Conservation (phyloP, 768 basidiomycete genomes). For the Hypholoma fasciculare region DNA sequence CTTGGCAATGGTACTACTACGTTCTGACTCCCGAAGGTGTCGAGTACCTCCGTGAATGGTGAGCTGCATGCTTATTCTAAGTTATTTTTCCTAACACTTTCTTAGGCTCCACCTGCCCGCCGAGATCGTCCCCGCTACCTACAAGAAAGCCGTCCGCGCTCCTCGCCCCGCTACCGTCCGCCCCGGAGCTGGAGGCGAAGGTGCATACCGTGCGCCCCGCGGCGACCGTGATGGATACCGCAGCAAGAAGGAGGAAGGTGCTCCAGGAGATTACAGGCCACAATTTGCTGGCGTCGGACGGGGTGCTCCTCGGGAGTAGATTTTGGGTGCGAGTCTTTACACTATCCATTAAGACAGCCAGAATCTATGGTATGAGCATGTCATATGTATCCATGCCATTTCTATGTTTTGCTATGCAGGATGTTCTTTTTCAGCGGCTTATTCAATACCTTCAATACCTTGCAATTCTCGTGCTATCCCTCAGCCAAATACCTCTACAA, state of each 20-base stretch:
- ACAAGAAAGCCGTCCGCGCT: conserved; percentile 94
- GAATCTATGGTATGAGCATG: conserved; percentile 22
- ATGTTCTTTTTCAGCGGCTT: conserved; percentile 8
- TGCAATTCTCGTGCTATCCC: background rate
- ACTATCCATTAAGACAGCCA: conserved; percentile 18
- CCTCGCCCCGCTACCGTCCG: conserved; percentile 79
- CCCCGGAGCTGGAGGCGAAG: conserved; percentile 65
- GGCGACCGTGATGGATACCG: conserved; percentile 87
- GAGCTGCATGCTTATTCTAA: conserved; percentile 17
- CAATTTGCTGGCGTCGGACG: conserved; percentile 88
- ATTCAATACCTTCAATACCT: background rate
- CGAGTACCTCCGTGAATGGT: conserved; percentile 94
- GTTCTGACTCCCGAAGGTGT: conserved; percentile 95
- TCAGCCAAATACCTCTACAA: conserved; percentile 46
- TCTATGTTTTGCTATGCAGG: conserved; percentile 21
- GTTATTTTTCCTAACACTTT: background rate
- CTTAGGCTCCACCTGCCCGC: conserved; percentile 86
- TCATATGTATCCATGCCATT: conserved; percentile 22
- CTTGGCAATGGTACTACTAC: conserved; percentile 99
- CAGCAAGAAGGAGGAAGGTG: conserved; percentile 82
- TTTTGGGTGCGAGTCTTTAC: conserved; percentile 20
- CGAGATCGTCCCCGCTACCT: conserved; percentile 96
- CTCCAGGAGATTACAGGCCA: conserved; percentile 87
- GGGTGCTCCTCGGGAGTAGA: conserved; percentile 76
- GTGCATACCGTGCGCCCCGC: conserved; percentile 86